Evolutionary conservation across 768 basidiomycete genomes (phyloP).

Genomic region (Auriscalpium microsporum): DNA sequence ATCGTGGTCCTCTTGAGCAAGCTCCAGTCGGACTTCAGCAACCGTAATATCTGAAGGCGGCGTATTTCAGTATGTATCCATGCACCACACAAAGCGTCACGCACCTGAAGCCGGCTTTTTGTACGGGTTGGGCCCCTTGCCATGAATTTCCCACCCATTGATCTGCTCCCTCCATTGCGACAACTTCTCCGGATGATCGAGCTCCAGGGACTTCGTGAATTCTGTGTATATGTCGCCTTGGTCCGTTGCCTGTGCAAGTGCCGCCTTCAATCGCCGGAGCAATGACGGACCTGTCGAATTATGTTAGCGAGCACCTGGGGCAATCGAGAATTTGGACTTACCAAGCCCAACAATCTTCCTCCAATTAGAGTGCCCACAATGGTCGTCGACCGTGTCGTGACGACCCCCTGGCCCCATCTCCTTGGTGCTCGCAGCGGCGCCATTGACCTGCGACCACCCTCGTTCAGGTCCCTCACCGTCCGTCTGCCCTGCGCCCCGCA

Average conservation of each 20-base stretch:
- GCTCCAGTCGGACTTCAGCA: background rate
- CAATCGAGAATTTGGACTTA: background rate
- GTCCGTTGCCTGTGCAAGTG: background rate
- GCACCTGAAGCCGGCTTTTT: background rate
- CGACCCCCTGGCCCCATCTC: conserved; percentile 29
- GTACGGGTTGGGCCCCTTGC: background rate
- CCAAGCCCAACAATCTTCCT: conserved; percentile 21
- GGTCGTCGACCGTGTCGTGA: conserved; percentile 20
- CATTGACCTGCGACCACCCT: conserved; percentile 24
- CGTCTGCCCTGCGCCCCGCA: conserved; percentile 19
- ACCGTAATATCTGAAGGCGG: background rate
- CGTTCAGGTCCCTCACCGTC: conserved; percentile 30
- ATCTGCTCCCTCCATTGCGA: background rate
- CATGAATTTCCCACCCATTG: background rate
- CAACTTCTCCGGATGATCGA: background rate
- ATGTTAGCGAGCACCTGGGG: no score
- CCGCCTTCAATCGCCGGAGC: background rate
- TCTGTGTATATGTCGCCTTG: background rate
- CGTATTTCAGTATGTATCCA: background rate
- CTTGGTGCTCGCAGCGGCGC: conserved; percentile 20
- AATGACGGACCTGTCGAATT: background rate
- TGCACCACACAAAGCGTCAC: background rate
- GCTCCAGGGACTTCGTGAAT: background rate
- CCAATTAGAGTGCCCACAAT: conserved; percentile 23
- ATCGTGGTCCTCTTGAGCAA: no score